phyloP scores from a whole-genome alignment of 805 yeast species.

The Starmerella davenportii region DNA sequence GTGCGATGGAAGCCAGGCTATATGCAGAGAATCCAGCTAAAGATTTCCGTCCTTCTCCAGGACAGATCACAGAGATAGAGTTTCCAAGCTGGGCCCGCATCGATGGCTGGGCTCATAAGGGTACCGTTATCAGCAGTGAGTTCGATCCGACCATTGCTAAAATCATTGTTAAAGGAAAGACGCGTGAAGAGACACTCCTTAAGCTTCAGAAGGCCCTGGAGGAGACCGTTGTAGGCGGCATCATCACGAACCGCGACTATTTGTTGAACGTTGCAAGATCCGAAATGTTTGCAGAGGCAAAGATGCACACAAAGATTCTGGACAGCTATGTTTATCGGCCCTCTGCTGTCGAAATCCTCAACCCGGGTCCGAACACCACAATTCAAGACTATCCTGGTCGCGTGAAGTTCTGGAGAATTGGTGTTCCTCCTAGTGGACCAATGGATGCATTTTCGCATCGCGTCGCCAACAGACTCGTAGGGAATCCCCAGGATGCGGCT shows the following conservation, averaged over 20 bases:
- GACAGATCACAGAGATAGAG: constrained; percentile 65
- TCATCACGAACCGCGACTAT: constrained; percentile 78
- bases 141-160: constrained; percentile 94
- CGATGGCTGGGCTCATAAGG: constrained; percentile 85
- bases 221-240: constrained; percentile 78
- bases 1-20: constrained; percentile 89
- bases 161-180: constrained; percentile 84
- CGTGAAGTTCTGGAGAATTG: constrained; percentile 66
- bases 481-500: constrained; percentile 65
- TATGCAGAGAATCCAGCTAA: constrained; percentile 96
- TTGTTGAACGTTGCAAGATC: constrained; percentile 72
- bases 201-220: constrained; percentile 64
- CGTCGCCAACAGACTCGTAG: constrained; percentile 77
- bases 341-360: constrained; percentile 62
- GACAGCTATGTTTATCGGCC: constrained; percentile 68
- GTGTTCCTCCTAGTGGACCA: constrained; percentile 98
- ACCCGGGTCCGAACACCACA: constrained; percentile 91
- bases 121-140: constrained; percentile 76
- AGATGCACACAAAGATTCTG: constrained; percentile 72
- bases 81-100: constrained; percentile 88
- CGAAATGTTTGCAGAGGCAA: constrained; percentile 62
- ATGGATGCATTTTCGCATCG: constrained; percentile 90
- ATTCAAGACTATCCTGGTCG: constrained; percentile 94
- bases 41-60: constrained; percentile 91
- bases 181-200: constrained; percentile 65